Percentiles rank a stretch among this genome's conserved stretches.
Evolutionary conservation across 148 eudicot genomes (phyloP).

Genomic region (Talinum fruticosum): DNA sequence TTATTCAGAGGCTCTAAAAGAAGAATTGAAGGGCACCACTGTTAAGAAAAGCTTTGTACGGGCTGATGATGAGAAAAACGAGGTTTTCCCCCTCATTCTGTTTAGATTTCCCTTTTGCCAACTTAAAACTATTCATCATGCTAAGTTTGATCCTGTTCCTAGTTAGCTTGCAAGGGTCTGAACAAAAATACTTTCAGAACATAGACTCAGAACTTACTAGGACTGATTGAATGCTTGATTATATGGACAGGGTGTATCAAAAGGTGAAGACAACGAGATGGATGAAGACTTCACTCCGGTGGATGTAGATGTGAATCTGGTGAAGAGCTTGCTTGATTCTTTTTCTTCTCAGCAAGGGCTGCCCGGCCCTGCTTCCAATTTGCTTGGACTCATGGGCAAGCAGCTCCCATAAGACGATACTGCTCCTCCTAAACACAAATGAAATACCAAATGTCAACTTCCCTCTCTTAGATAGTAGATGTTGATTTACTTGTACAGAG

Average conservation of each 20-base stretch:
- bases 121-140: no score
- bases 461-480: not conserved
- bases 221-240: not conserved
- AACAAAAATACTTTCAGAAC: not conserved
- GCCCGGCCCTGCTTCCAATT: constrained; percentile 92
- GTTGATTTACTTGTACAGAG: not conserved
- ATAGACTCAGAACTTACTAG: not conserved
- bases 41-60: constrained; percentile 74
- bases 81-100: constrained; percentile 38
- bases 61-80: constrained; percentile 52
- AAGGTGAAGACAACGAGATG: constrained; percentile 48
- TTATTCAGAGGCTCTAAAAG: constrained; percentile 64
- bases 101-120: no score
- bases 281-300: constrained; percentile 78
- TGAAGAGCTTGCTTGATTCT: constrained; percentile 81
- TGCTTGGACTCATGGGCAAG: constrained; percentile 91
- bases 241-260: constrained; percentile 52
- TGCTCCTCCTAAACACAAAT: constrained; percentile 39
- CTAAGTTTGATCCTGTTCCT: no score
- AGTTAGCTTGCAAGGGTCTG: no score
- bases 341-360: constrained; percentile 91
- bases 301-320: constrained; percentile 91
- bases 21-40: constrained; percentile 63
- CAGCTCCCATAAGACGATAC: constrained; percentile 59
- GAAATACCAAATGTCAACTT: not conserved